A percentile compares a stretch with the other conserved stretches of the same genome.
These are phyloP conservation scores for Aspergillus coremiiformis DNA, from an alignment of 495 filamentous ascomycete genomes.

Conservation along the genomic window DNA sequence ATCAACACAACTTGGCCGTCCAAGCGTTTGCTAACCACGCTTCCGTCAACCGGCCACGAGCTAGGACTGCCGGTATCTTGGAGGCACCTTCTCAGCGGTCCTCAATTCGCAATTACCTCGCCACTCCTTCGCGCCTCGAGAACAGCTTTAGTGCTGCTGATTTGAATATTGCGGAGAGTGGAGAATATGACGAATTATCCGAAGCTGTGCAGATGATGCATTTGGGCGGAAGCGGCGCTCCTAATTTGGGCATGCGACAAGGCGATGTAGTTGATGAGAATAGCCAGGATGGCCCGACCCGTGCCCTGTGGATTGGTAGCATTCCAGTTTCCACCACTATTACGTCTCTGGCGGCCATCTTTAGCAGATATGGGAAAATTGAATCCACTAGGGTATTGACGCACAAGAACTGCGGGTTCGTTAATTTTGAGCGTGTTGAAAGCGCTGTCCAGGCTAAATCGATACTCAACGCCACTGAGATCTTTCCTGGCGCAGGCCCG, in stretches of 20 bases:
- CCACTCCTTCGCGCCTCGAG: constrained; percentile 71
- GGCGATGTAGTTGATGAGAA: constrained; percentile 55
- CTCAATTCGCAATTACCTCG: constrained; percentile 68
- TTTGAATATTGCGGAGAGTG: constrained; percentile 60
- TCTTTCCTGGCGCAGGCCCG: constrained; percentile 93
- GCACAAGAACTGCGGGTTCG: constrained; percentile 98
- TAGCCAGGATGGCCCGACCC: constrained; percentile 81
- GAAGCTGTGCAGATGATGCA: constrained; percentile 77
- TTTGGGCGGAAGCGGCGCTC: constrained; percentile 53
- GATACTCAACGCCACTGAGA: constrained; percentile 89
- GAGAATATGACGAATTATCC: constrained; percentile 62
- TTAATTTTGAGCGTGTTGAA: constrained; percentile 88
- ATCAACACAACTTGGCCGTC: constrained; percentile 87
- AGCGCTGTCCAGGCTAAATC: constrained; percentile 84
- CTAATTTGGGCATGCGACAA: constrained; percentile 44
- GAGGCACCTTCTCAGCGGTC: constrained; percentile 72
- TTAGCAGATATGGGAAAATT: constrained; percentile 82
- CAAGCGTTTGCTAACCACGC: constrained; percentile 84
- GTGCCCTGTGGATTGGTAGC: constrained; percentile 93
- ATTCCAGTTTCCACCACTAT: constrained; percentile 97
- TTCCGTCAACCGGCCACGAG: constrained; percentile 73
- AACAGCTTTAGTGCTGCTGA: constrained; percentile 77
- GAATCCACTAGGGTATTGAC: constrained; percentile 89
- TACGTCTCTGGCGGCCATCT: constrained; percentile 87
- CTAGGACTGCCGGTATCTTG: constrained; percentile 81